Conservation (phyloP, 1,284 basidiomycete species). For the Kwoniella shivajii region DNA sequence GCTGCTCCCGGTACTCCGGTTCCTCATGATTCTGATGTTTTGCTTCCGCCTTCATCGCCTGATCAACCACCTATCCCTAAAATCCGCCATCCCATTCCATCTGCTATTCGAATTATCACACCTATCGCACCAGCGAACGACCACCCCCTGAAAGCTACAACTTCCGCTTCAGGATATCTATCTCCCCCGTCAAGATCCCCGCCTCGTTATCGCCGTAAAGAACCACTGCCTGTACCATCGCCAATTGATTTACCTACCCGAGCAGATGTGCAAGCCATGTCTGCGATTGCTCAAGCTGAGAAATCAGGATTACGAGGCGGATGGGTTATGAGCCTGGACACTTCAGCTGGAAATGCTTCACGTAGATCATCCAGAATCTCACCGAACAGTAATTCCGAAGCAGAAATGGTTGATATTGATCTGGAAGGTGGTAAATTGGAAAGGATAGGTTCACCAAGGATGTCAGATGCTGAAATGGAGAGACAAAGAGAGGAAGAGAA, state of each 20-base stretch:
- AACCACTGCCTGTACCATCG: conserved; percentile 35
- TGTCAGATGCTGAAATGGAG: conserved; percentile 32
- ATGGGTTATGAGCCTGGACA: conserved; percentile 54
- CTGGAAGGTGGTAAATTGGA: conserved; percentile 51
- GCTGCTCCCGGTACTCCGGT: conserved; percentile 36
- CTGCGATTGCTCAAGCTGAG: conserved; percentile 53
- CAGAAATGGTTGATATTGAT: conserved; percentile 55
- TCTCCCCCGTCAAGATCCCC: conserved; percentile 44
- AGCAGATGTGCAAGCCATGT: conserved; percentile 54
- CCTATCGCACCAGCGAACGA: conserved; percentile 30
- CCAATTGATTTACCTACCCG: conserved; percentile 54
- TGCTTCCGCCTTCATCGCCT: conserved; percentile 47
- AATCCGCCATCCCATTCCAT: conserved; percentile 29
- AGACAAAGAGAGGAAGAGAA: conserved; percentile 41
- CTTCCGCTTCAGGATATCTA: conserved; percentile 34
- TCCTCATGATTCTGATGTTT: conserved; percentile 42
- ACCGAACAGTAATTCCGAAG: conserved; percentile 21
- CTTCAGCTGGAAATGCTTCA: conserved; percentile 25
- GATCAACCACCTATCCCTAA: conserved; percentile 33
- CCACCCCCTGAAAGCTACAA: conserved; percentile 36
- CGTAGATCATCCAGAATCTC: conserved; percentile 19
- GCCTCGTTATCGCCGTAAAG: conserved; percentile 16
- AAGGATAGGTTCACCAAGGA: conserved; percentile 40
- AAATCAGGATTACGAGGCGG: conserved; percentile 50
- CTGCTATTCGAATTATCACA: conserved; percentile 43